Evolutionary conservation across 169 alveolate species (phyloP), one percentile per base, ranked within the genome.

Genomic region (Babesia microti): DNA sequence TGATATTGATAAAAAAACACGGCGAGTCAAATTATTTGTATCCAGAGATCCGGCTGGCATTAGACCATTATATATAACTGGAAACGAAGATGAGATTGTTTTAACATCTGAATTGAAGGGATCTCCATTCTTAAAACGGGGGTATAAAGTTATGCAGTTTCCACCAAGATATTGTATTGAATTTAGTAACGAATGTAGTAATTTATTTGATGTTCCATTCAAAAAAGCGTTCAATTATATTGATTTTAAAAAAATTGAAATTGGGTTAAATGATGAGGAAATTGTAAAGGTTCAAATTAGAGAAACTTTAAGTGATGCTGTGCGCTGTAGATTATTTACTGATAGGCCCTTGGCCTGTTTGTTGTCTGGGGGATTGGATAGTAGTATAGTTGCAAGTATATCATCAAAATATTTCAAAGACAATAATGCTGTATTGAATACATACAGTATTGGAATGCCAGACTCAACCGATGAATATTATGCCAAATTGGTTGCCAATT

Each of bases 321-420:
- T 57, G 21, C 35, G 53, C 4, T 60, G 57, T 57, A 33, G 81
- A 46, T 43, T 65, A n/a, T 58, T 54, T 66, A 49, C 85, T 43
- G 95, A 87, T 47, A 90, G 78, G 14, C 95, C 92, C 12, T 81
- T 79, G 35, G 95, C 90, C 14, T 65, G 80, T 39, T 60, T 87
- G 39, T 68, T 87, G 26, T 71, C 85, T 4, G 95, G 95, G 14
- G 92, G 95, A 7, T 49, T 87, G 27, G 91, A 87, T 54, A 70
- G 87, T 0, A 72, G 88, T 15, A 50, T 87, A 11, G 76, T 87
- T 21, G 87, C 90, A 2, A 59, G 87, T 7, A 79, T 84, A 32
- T 70, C 78, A 40, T 48, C 66, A 18, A 68, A 50, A 56, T 41
- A 59, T 26, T 39, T 42, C 18, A 52, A 50, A 22, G 50, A 29